Percentiles rank a stretch among this genome's conserved stretches.
These are phyloP conservation scores for Otatea glauca DNA, from an alignment of 176 grass and related monocot genomes.

Conservation along the genomic window DNA sequence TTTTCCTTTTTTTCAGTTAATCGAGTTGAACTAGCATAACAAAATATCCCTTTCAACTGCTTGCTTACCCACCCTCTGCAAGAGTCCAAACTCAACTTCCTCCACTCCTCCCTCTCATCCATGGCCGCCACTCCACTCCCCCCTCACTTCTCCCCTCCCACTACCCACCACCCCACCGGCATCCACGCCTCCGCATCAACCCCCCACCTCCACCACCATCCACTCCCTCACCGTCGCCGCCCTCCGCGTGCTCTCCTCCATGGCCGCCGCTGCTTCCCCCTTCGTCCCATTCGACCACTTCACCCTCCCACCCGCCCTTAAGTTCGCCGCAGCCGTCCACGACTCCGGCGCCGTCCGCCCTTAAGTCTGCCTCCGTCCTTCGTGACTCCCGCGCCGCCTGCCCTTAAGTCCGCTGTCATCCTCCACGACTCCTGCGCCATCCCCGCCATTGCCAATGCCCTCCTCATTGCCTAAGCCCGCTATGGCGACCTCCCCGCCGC, in stretches of 20 bases:
- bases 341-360: slow-evolving; percentile 56
- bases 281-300: slow-evolving; percentile 54
- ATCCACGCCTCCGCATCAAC: slow-evolving; percentile 22
- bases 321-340: too few species aligned
- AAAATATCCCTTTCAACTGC: too few species aligned
- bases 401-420: too few species aligned
- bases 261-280: slow-evolving; percentile 26
- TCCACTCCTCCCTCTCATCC: too few species aligned
- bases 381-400: slow-evolving; percentile 36
- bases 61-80: too few species aligned
- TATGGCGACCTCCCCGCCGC: slow-evolving; percentile 53
- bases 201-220: slow-evolving; percentile 43
- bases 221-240: slow-evolving; percentile 55
- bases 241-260: slow-evolving; percentile 58
- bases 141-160: background rate
- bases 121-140: slow-evolving; percentile 28
- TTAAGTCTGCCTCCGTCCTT: slow-evolving; percentile 57
- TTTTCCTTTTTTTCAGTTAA: too few species aligned
- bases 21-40: too few species aligned
- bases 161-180: too few species aligned
- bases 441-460: slow-evolving; percentile 44
- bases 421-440: slow-evolving; percentile 50
- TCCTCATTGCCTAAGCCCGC: slow-evolving; percentile 61
- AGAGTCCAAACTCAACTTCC: too few species aligned
- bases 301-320: too few species aligned